Conservation (phyloP, 2,329 filamentous ascomycete species). For the Neofusicoccum laricinum region DNA sequence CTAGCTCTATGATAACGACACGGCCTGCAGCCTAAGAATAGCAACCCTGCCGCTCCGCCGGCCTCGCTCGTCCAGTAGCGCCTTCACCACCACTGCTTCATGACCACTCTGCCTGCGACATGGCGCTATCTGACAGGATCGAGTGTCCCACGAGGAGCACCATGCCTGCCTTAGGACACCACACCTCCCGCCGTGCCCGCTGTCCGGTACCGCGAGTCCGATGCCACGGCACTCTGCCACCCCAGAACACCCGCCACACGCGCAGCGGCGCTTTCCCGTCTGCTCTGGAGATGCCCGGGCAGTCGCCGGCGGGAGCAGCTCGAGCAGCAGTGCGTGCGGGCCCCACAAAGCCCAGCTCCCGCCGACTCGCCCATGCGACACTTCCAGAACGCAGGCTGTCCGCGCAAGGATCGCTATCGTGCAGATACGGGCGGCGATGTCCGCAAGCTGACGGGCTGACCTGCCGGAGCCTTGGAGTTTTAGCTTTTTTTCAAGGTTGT, state of each 20-base stretch:
- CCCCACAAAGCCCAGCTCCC: neutral
- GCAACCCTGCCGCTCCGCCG: neutral
- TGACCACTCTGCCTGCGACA: constrained; percentile 1
- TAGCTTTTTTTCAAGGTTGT: constrained; percentile 8
- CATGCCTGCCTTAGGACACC: neutral
- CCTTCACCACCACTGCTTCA: neutral
- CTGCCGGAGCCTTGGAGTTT: constrained; percentile 1
- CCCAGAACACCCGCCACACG: neutral
- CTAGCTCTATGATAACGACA: neutral
- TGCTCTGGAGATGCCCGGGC: neutral
- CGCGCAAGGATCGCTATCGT: constrained; percentile 4
- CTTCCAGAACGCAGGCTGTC: neutral
- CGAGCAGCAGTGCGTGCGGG: neutral
- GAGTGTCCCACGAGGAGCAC: neutral
- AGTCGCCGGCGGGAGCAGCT: neutral
- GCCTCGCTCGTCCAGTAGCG: neutral
- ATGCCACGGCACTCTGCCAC: neutral
- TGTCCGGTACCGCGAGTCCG: neutral
- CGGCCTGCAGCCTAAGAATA: constrained; percentile 12
- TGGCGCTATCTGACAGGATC: neutral
- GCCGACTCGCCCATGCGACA: constrained; percentile 1
- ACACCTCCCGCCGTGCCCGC: neutral
- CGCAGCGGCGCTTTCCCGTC: neutral
- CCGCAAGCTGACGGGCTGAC: constrained; percentile 2
- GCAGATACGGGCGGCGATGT: constrained; percentile 11